Evolutionary conservation across 2,329 filamentous ascomycete genomes (phyloP).

Genomic region (Pseudogymnoascus sp.): DNA sequence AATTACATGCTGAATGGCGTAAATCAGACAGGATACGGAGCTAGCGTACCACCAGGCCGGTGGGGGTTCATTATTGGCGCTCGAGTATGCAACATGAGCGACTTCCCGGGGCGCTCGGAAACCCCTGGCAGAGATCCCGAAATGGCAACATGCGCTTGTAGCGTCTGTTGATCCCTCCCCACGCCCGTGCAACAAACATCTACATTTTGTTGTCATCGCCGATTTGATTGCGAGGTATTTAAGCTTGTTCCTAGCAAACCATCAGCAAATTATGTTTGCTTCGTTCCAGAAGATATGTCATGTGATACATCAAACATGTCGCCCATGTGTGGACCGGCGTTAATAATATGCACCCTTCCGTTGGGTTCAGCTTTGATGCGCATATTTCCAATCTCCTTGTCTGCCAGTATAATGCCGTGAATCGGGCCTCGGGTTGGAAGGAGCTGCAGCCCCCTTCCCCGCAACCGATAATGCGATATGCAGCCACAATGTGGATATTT

Average conservation of each 20-base stretch:
- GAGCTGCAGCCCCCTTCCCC: not conserved
- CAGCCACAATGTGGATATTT: not conserved
- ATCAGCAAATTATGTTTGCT: not conserved
- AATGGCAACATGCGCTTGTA: constrained; percentile 8
- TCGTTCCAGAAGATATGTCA: not conserved
- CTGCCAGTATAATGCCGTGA: not conserved
- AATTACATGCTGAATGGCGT: not conserved
- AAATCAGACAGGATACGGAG: not conserved
- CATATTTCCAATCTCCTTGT: not conserved
- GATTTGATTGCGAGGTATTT: not conserved
- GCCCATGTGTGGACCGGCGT: not conserved
- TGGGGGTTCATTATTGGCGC: not conserved
- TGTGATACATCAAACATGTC: not conserved
- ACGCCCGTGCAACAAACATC: not conserved
- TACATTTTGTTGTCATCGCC: constrained; percentile 1
- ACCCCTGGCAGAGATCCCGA: not conserved
- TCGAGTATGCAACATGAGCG: not conserved
- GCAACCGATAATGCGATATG: not conserved
- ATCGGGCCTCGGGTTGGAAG: not conserved
- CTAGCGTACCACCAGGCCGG: not conserved
- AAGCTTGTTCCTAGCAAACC: not conserved
- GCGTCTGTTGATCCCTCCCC: not conserved
- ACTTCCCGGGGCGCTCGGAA: not conserved
- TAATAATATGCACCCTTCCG: not conserved
- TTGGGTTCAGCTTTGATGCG: not conserved